phyloP scores from a whole-genome alignment of 2,329 filamentous ascomycete species.

The Emmonsiellopsis sp. region DNA sequence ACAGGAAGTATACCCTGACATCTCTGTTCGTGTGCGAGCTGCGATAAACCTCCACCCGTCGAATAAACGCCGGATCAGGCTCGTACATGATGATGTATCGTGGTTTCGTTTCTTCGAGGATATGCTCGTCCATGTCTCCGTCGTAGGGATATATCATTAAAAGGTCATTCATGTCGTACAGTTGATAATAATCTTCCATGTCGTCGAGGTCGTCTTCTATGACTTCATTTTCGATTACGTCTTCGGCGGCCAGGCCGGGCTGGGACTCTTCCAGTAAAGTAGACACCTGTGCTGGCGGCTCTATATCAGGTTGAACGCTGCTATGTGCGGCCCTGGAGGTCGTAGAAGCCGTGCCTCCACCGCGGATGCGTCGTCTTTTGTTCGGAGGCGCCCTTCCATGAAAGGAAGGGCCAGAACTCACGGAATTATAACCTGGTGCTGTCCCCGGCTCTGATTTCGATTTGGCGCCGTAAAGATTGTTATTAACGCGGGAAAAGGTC shows the following conservation, averaged over 20 bases:
- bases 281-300: slow-evolving; percentile 73
- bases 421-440: slow-evolving; percentile 15
- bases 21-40: slow-evolving; percentile 85
- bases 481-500: slow-evolving; percentile 76
- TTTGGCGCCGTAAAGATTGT: slow-evolving; percentile 27
- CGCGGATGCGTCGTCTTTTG: slow-evolving; percentile 76
- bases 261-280: slow-evolving; percentile 74
- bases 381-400: slow-evolving; percentile 65
- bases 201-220: slow-evolving; percentile 72
- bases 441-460: slow-evolving; percentile 16
- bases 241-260: slow-evolving; percentile 66
- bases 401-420: slow-evolving; percentile 22
- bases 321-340: slow-evolving; percentile 60
- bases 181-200: slow-evolving; percentile 84
- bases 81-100: slow-evolving; percentile 99
- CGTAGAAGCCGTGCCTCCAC: slow-evolving; percentile 49
- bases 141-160: slow-evolving; percentile 89
- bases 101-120: slow-evolving; percentile 89
- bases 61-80: slow-evolving; percentile 87
- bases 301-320: slow-evolving; percentile 63
- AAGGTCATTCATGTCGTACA: slow-evolving; percentile 85
- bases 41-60: slow-evolving; percentile 88
- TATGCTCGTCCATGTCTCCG: slow-evolving; percentile 88
- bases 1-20: slow-evolving; percentile 92
- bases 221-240: slow-evolving; percentile 49